These are phyloP conservation scores for Arthrobotrys iridis DNA, from an alignment of 2,329 filamentous ascomycete species.

Conservation along the genomic window DNA sequence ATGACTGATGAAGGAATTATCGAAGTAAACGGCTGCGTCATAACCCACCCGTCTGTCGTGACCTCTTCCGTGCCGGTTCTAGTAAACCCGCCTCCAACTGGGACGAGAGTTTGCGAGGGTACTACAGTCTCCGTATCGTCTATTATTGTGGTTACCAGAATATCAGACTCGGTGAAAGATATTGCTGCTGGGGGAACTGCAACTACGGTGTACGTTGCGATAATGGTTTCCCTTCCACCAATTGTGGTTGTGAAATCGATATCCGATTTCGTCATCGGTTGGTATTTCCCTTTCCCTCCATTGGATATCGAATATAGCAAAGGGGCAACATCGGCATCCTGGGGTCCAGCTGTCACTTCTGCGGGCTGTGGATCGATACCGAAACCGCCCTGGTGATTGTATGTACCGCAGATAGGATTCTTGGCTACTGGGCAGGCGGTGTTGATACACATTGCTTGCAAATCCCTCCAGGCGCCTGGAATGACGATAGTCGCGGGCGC, in stretches of 20 bases:
- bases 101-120: slow-evolving; percentile 17
- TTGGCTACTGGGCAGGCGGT: slow-evolving; percentile 65
- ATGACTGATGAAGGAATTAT: slow-evolving; percentile 42
- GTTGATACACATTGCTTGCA: slow-evolving; percentile 69
- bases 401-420: slow-evolving; percentile 65
- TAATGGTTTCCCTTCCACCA: slow-evolving; percentile 9
- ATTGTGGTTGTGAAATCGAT: slow-evolving; percentile 22
- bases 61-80: neutral
- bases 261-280: slow-evolving; percentile 20
- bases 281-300: neutral
- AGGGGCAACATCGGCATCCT: slow-evolving; percentile 22
- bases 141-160: slow-evolving; percentile 17
- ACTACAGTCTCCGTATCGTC: slow-evolving; percentile 21
- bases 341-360: slow-evolving; percentile 11
- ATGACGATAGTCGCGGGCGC: slow-evolving; percentile 64
- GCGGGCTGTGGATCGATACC: slow-evolving; percentile 17
- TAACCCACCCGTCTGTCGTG: slow-evolving; percentile 10
- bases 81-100: slow-evolving; percentile 33
- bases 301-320: slow-evolving; percentile 18
- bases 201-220: slow-evolving; percentile 17
- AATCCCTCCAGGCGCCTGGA: slow-evolving; percentile 63
- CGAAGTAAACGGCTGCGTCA: neutral
- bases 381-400: slow-evolving; percentile 59
- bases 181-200: neutral
- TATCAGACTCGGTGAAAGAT: slow-evolving; percentile 16